Percentiles rank a stretch among this genome's conserved stretches.
Conservation (phyloP, 2,329 filamentous ascomycete genomes). For the Cordyceps fumosorosea region DNA sequence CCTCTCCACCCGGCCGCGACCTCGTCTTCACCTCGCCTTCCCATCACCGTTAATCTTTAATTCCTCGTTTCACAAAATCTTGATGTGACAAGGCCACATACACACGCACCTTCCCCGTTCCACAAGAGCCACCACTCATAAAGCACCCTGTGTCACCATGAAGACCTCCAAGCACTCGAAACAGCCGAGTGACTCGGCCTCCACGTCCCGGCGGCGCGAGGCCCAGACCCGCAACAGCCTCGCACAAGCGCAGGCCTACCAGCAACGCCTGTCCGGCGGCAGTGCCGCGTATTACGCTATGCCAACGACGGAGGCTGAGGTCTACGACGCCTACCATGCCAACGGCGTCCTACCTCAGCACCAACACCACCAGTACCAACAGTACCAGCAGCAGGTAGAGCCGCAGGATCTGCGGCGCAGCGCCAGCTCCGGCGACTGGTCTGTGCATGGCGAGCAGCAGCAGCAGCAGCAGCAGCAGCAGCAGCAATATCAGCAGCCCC, state of each 20-base stretch:
- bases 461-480: neutral
- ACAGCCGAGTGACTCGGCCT: slow-evolving; percentile 6
- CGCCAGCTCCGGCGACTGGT: slow-evolving; percentile 1
- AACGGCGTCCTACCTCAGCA: neutral
- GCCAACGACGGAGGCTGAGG: neutral
- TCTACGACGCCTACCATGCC: slow-evolving; percentile 4
- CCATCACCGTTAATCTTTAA: slow-evolving; percentile 1
- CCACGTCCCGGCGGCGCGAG: neutral
- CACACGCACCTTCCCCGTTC: neutral
- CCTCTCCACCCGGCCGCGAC: neutral
- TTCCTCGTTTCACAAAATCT: neutral
- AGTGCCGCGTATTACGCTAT: slow-evolving; percentile 4
- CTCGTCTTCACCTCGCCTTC: neutral
- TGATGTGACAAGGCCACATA: slow-evolving; percentile 4
- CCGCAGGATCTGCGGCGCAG: slow-evolving; percentile 2
- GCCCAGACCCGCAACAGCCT: slow-evolving; percentile 1
- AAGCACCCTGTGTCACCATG: neutral
- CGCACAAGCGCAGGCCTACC: slow-evolving; percentile 5
- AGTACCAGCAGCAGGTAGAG: neutral
- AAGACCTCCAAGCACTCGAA: slow-evolving; percentile 4
- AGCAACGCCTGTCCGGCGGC: neutral
- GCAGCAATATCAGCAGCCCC: neutral
- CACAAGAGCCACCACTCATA: neutral
- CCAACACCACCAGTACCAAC: neutral
- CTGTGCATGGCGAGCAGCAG: neutral